A percentile compares a stretch with the other conserved stretches of the same genome.
Conservation (phyloP, 1,139 yeast genomes). For the Tardiomyces depauwii region DNA sequence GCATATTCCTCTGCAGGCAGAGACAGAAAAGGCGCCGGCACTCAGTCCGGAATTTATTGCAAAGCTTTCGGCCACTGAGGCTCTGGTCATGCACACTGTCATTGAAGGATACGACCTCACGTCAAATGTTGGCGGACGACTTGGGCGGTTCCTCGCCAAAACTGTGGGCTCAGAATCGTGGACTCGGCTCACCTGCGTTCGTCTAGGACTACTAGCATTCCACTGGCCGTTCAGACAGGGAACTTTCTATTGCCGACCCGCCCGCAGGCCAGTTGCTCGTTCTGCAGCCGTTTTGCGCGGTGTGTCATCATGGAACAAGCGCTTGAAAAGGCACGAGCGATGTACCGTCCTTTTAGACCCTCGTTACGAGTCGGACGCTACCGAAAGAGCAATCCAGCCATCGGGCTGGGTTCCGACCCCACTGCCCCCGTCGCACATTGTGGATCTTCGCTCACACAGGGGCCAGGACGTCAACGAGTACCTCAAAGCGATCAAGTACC, state of each 20-base stretch:
- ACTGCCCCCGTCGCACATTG: conserved; percentile 33
- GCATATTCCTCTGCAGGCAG: neutral
- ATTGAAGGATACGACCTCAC: conserved; percentile 32
- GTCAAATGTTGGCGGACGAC: conserved; percentile 23
- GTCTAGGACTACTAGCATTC: conserved; percentile 33
- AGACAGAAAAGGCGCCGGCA: no score
- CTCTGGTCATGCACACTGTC: conserved; percentile 29
- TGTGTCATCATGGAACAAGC: conserved; percentile 28
- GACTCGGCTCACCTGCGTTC: conserved; percentile 26
- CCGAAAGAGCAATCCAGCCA: conserved; percentile 29
- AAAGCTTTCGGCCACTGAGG: conserved; percentile 31
- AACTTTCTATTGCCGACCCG: conserved; percentile 30
- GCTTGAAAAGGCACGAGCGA: conserved; percentile 18
- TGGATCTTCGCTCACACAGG: conserved; percentile 30
- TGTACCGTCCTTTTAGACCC: conserved; percentile 33
- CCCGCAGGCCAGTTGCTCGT: conserved; percentile 33
- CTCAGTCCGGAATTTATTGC: conserved; percentile 20
- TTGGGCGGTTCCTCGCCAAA: conserved; percentile 20
- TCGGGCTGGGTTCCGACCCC: conserved; percentile 31
- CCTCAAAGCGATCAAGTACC: conserved; percentile 32
- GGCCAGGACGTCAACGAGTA: conserved; percentile 27
- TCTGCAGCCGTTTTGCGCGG: conserved; percentile 33
- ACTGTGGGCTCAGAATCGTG: conserved; percentile 27
- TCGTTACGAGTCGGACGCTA: conserved; percentile 25
- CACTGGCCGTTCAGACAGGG: conserved; percentile 39